Conservation (phyloP, 805 yeast genomes). For the Candida insectalens region DNA sequence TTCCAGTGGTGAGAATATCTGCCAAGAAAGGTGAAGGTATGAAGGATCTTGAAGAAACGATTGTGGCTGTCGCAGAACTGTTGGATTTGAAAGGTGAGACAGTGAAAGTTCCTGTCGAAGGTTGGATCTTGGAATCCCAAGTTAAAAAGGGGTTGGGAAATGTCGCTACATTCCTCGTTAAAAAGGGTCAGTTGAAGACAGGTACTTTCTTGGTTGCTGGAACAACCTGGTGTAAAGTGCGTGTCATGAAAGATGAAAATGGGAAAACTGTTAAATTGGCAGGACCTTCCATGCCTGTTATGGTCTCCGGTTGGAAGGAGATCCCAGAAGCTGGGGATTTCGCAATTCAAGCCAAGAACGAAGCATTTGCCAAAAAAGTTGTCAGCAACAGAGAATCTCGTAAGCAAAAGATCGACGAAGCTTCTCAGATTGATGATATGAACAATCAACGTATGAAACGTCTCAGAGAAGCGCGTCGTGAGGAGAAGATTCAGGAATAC, state of each 20-base stretch:
- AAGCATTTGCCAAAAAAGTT: slow-evolving; percentile 67
- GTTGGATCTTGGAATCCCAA: slow-evolving; percentile 84
- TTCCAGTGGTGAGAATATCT: slow-evolving; percentile 79
- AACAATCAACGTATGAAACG: slow-evolving; percentile 57
- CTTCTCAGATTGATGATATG: slow-evolving; percentile 56
- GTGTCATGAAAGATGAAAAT: slow-evolving; percentile 64
- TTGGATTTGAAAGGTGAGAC: slow-evolving; percentile 62
- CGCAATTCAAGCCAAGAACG: slow-evolving; percentile 66
- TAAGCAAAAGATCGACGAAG: slow-evolving; percentile 42
- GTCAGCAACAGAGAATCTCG: slow-evolving; percentile 52
- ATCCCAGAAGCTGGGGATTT: slow-evolving; percentile 88
- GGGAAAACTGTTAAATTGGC: slow-evolving; percentile 59
- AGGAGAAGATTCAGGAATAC: slow-evolving; percentile 46
- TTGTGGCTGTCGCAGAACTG: slow-evolving; percentile 75
- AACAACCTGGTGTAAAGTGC: slow-evolving; percentile 74
- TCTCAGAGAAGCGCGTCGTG: slow-evolving; percentile 39
- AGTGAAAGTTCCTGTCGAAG: slow-evolving; percentile 54
- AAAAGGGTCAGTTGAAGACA: slow-evolving; percentile 62
- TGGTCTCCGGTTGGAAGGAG: slow-evolving; percentile 89
- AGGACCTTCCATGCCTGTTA: slow-evolving; percentile 84
- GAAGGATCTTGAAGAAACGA: slow-evolving; percentile 83
- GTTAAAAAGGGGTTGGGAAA: slow-evolving; percentile 76
- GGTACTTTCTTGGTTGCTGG: slow-evolving; percentile 84
- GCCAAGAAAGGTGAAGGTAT: slow-evolving; percentile 87
- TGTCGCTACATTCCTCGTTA: slow-evolving; percentile 75